Evolutionary conservation across 73 alveolate species (phyloP).

Genomic region (Halteria grandinella): DNA sequence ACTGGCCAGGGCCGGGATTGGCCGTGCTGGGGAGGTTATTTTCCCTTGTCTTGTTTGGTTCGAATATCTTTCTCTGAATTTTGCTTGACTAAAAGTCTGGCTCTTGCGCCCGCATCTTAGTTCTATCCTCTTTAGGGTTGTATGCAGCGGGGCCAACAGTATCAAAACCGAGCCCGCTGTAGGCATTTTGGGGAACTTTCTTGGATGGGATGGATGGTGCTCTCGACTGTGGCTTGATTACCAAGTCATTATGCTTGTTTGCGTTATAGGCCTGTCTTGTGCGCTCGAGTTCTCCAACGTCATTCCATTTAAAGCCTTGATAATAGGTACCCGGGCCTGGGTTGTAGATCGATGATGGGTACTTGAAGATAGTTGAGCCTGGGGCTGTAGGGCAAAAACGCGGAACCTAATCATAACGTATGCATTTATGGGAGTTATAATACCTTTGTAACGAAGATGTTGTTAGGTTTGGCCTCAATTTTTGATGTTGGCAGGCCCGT

Average conservation of each 20-base stretch:
- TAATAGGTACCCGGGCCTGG: slow-evolving; percentile 73
- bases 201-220: slow-evolving; percentile 69
- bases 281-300: slow-evolving; percentile 22
- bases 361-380: slow-evolving; percentile 59
- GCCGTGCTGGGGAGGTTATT: slow-evolving; percentile 36
- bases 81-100: slow-evolving; percentile 48
- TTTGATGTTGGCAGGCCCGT: slow-evolving; percentile 6
- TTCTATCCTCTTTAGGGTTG: slow-evolving; percentile 37
- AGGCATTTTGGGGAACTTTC: slow-evolving; percentile 58
- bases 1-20: slow-evolving; percentile 73
- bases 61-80: slow-evolving; percentile 50
- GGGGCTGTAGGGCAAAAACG: slow-evolving; percentile 77
- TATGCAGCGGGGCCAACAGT: slow-evolving; percentile 75
- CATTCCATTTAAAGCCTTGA: slow-evolving; percentile 38
- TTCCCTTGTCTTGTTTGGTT: slow-evolving; percentile 30
- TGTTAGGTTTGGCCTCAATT: slow-evolving; percentile 16
- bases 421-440: background rate
- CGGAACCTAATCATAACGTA: slow-evolving; percentile 14
- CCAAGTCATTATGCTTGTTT: slow-evolving; percentile 47
- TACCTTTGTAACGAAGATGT: slow-evolving; percentile 57
- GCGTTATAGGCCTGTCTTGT: slow-evolving; percentile 30
- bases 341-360: slow-evolving; percentile 42
- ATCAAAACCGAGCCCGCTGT: slow-evolving; percentile 61
- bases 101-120: slow-evolving; percentile 21
- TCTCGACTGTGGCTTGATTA: slow-evolving; percentile 38